Conservation (phyloP, 164 flowering plant species). For the Dillenia suffruticosa region DNA sequence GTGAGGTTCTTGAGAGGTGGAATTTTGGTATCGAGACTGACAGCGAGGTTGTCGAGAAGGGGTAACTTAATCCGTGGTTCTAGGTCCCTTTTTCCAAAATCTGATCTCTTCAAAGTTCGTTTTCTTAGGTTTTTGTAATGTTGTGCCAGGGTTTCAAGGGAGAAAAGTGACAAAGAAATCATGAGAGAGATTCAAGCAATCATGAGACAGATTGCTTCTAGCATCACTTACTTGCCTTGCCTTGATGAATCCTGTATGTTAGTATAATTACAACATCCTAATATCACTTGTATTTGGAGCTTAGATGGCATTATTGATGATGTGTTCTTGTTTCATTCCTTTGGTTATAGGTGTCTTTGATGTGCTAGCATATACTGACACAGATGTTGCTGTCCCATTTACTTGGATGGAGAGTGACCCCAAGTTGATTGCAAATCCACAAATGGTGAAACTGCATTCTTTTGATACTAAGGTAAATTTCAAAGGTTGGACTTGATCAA, state of each 20-base stretch:
- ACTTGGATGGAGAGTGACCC: slow-evolving; percentile 98
- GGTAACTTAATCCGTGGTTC: slow-evolving; percentile 32
- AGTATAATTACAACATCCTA: too few species aligned
- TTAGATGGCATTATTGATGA: background rate
- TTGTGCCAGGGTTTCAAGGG: slow-evolving; percentile 69
- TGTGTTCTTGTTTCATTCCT: background rate
- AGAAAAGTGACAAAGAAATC: slow-evolving; percentile 96
- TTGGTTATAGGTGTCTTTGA: slow-evolving; percentile 76
- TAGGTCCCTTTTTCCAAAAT: background rate
- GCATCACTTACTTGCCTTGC: slow-evolving; percentile 94
- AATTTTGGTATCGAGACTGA: slow-evolving; percentile 87
- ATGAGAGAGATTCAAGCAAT: slow-evolving; percentile 99
- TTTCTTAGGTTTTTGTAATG: slow-evolving; percentile 4
- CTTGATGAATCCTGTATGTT: slow-evolving; percentile 88
- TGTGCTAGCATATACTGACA: slow-evolving; percentile 92
- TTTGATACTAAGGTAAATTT: slow-evolving; percentile 82
- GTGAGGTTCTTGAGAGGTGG: slow-evolving; percentile 94
- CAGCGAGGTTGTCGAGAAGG: slow-evolving; percentile 73
- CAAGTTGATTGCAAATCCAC: slow-evolving; percentile 85
- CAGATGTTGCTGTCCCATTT: slow-evolving; percentile 79
- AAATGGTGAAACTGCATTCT: slow-evolving; percentile 94
- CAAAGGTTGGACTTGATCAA: background rate
- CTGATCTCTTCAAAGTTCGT: background rate
- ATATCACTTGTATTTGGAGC: too few species aligned
- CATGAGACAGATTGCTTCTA: slow-evolving; percentile 92